Conservation (phyloP, 768 basidiomycete species). For the Myochromella boudieri region DNA sequence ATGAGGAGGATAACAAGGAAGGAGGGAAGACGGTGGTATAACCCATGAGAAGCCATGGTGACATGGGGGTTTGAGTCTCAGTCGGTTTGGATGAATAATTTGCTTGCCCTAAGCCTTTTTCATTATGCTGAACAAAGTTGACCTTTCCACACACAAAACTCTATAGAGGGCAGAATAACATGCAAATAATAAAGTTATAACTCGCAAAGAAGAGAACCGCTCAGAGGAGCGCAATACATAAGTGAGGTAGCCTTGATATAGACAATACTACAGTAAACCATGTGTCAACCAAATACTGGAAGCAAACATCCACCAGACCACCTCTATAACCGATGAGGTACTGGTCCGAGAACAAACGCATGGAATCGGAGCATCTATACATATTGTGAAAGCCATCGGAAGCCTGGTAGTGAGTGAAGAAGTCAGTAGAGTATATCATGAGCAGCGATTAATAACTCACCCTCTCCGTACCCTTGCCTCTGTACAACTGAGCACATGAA, state of each 20-base stretch:
- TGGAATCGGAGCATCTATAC: no score
- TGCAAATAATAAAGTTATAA: conserved; percentile 11
- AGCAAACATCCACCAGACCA: conserved; percentile 7
- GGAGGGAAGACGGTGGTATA: conserved; percentile 29
- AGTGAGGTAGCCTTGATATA: neutral
- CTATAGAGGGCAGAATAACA: conserved; percentile 1
- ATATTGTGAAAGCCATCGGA: conserved; percentile 98
- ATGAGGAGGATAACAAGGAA: conserved; percentile 54
- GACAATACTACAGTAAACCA: neutral
- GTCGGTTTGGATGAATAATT: neutral
- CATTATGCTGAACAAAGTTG: no score
- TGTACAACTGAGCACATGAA: conserved; percentile 99
- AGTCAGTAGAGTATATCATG: neutral
- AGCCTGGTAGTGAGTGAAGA: conserved; percentile 47
- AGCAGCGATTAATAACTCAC: conserved; percentile 35
- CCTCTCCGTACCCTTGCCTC: conserved; percentile 98
- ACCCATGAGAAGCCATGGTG: conserved; percentile 17
- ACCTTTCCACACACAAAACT: no score
- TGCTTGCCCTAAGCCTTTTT: no score
- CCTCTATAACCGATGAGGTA: no score
- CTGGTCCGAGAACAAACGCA: no score
- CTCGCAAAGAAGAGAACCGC: conserved; percentile 8
- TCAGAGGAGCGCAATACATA: conserved; percentile 4
- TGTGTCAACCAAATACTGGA: conserved; percentile 2
- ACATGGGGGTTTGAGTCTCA: conserved; percentile 8